Conservation (phyloP, 2,329 filamentous ascomycete species). For the Phoma sp. region DNA sequence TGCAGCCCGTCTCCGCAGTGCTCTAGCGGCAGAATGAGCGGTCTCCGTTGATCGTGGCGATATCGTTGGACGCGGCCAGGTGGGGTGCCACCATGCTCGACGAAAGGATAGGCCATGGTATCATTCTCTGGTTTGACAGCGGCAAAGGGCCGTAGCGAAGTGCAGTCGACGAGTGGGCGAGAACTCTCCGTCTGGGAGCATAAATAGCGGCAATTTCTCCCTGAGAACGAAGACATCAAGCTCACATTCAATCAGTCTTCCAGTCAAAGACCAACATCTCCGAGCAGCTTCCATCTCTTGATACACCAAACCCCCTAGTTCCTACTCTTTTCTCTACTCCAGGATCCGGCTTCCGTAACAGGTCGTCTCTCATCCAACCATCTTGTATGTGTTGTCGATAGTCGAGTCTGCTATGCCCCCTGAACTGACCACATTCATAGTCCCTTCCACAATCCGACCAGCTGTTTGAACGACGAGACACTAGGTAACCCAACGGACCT, state of each 20-base stretch:
- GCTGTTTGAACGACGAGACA: conserved; percentile 30
- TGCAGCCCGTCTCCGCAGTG: conserved; percentile 51
- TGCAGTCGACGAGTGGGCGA: conserved; percentile 32
- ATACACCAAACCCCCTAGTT: conserved; percentile 33
- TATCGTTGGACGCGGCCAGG: conserved; percentile 52
- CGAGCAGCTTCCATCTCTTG: conserved; percentile 39
- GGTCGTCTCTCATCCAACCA: conserved; percentile 41
- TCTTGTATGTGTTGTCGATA: conserved; percentile 36
- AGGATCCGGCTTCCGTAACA: conserved; percentile 17
- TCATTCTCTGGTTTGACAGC: conserved; percentile 45
- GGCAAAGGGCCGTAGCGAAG: conserved; percentile 38
- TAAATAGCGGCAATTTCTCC: conserved; percentile 49
- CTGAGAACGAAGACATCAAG: conserved; percentile 35
- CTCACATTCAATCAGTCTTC: conserved; percentile 35
- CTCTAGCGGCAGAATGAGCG: conserved; percentile 53
- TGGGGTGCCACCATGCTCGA: conserved; percentile 52
- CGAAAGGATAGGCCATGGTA: conserved; percentile 47
- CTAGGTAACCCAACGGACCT: conserved; percentile 38
- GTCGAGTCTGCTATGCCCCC: conserved; percentile 32
- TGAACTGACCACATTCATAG: conserved; percentile 34
- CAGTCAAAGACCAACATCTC: conserved; percentile 36
- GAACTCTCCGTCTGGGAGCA: conserved; percentile 39
- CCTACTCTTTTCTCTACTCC: conserved; percentile 27
- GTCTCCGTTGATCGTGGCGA: conserved; percentile 53
- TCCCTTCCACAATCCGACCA: conserved; percentile 13